Conservation (phyloP, 352 stramenopile genomes). For the Phytophthora uliginosa region DNA sequence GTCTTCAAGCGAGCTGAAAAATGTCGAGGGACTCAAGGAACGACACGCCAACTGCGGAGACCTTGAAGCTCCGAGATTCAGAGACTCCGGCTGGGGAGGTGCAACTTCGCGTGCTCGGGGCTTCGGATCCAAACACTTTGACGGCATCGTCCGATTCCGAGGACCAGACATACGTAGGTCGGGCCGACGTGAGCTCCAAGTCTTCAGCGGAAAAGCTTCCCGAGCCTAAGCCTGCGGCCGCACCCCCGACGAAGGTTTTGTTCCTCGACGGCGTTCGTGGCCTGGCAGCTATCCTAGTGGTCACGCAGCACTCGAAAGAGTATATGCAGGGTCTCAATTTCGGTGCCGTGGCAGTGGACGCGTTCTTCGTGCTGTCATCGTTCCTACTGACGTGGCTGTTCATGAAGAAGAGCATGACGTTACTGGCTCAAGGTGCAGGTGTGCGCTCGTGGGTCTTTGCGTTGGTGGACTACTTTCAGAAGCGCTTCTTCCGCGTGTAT, state of each 20-base stretch:
- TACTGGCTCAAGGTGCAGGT: conserved; percentile 36
- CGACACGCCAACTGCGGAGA: conserved; percentile 18
- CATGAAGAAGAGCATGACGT: conserved; percentile 44
- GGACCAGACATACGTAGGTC: conserved; percentile 23
- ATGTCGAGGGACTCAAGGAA: conserved; percentile 25
- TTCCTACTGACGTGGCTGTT: conserved; percentile 59
- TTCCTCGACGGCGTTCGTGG: conserved; percentile 54
- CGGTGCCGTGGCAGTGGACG: conserved; percentile 45
- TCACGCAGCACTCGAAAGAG: conserved; percentile 39
- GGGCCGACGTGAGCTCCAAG: conserved; percentile 10
- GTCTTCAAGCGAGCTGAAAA: neutral
- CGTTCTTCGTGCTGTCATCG: conserved; percentile 59
- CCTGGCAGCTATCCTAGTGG: conserved; percentile 49
- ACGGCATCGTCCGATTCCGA: conserved; percentile 24
- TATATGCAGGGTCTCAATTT: conserved; percentile 38
- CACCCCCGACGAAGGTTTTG: conserved; percentile 30
- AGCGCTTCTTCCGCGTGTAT: conserved; percentile 69
- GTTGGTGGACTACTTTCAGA: conserved; percentile 55
- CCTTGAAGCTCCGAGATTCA: conserved; percentile 17
- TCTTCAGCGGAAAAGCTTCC: conserved; percentile 17
- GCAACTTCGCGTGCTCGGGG: conserved; percentile 17
- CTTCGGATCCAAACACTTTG: conserved; percentile 18
- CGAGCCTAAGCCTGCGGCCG: conserved; percentile 3
- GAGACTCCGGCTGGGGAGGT: conserved; percentile 22
- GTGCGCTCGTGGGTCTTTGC: conserved; percentile 24